Conservation (phyloP, 352 stramenopile species). For the Phytophthora colocasiae region DNA sequence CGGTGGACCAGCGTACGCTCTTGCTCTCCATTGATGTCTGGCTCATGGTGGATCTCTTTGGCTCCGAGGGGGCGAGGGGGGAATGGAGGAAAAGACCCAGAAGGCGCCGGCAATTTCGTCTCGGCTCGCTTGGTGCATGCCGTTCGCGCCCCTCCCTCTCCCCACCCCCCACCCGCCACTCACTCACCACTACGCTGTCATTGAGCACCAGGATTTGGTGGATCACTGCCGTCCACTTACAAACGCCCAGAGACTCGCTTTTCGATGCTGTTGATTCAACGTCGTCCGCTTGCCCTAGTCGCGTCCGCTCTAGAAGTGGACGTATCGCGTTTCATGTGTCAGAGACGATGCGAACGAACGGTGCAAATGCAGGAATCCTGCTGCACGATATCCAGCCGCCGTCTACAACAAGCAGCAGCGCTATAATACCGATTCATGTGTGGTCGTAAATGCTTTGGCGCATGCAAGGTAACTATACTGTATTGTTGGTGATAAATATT, state of each 20-base stretch:
- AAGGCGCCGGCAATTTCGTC: constrained; percentile 16
- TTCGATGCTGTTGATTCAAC: constrained; percentile 8
- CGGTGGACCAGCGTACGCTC: constrained; percentile 51
- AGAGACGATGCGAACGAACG: constrained; percentile 1
- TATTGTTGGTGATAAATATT: background rate
- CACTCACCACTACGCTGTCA: constrained; percentile 3
- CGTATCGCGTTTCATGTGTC: constrained; percentile 21
- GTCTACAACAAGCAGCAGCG: too few relatives aligned
- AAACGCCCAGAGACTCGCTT: constrained; percentile 10
- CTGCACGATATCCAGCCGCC: too few relatives aligned
- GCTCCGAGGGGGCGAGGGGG: constrained; percentile 1
- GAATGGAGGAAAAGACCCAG: constrained; percentile 19
- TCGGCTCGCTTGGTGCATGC: constrained; percentile 6
- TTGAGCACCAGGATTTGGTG: constrained; percentile 11
- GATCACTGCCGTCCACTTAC: constrained; percentile 18
- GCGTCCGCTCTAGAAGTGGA: constrained; percentile 12
- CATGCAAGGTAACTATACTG: background rate
- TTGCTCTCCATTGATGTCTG: constrained; percentile 5
- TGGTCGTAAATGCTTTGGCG: background rate
- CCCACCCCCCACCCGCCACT: constrained; percentile 9
- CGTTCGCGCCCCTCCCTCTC: constrained; percentile 4
- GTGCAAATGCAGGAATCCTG: background rate
- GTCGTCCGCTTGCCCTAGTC: constrained; percentile 20
- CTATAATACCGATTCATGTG: too few relatives aligned
- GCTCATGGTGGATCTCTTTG: background rate